Evolutionary conservation across 2,329 filamentous ascomycete genomes (phyloP).

Genomic region (Domatiomyces catenatus): DNA sequence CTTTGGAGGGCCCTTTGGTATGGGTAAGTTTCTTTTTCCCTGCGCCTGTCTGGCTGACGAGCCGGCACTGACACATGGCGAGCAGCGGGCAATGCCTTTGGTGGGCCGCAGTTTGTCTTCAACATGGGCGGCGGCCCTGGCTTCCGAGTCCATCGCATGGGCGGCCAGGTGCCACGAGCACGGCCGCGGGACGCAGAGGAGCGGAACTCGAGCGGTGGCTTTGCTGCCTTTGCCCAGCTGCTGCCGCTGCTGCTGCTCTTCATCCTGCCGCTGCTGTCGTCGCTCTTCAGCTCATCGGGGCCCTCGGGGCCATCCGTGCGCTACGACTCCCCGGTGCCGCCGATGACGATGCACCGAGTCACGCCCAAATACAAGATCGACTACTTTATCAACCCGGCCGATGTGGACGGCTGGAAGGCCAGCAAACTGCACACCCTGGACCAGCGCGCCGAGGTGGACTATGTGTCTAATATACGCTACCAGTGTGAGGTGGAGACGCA

Average conservation of each 20-base stretch:
- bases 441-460: conserved; percentile 57
- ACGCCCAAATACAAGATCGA: conserved; percentile 57
- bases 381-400: conserved; percentile 71
- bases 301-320: conserved; percentile 53
- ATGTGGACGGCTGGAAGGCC: conserved; percentile 54
- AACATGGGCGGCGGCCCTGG: conserved; percentile 86
- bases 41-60: background rate
- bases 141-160: conserved; percentile 89
- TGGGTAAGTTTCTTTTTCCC: conserved; percentile 19
- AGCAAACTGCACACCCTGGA: conserved; percentile 63
- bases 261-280: conserved; percentile 67
- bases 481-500: conserved; percentile 62
- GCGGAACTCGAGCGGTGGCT: conserved; percentile 36
- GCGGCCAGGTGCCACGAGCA: conserved; percentile 59
- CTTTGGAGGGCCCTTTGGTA: conserved; percentile 49
- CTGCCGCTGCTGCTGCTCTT: conserved; percentile 83
- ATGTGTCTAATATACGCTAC: conserved; percentile 49
- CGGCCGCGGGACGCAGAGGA: conserved; percentile 53
- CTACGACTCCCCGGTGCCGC: conserved; percentile 56
- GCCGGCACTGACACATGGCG: conserved; percentile 7
- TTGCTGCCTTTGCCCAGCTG: conserved; percentile 51
- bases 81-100: conserved; percentile 44
- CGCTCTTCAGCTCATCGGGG: conserved; percentile 49
- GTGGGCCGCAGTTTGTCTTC: conserved; percentile 83
- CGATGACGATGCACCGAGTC: conserved; percentile 57